These are phyloP conservation scores for Lavandula angustifolia DNA, from an alignment of 257 asterid species.

Conservation along the genomic window DNA sequence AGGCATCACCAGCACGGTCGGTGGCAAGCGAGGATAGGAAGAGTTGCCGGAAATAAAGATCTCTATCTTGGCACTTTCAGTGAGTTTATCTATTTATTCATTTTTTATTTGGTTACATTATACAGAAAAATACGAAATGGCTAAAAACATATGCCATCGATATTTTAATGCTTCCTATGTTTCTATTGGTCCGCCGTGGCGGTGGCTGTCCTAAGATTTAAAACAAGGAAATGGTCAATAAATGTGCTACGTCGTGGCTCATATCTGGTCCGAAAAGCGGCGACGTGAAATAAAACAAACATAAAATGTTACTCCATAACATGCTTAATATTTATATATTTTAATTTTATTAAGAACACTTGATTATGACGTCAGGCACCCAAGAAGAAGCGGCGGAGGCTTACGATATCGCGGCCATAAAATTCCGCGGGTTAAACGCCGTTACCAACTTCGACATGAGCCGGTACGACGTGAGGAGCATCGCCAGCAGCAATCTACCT, in stretches of 20 bases:
- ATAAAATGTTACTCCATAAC: background rate
- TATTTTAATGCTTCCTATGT: conserved; percentile 19
- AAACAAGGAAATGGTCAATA: conserved; percentile 11
- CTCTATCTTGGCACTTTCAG: conserved; percentile 91
- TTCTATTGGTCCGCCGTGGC: conserved; percentile 50
- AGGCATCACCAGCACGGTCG: conserved; percentile 98
- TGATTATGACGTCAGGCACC: conserved; percentile 49
- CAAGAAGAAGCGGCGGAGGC: conserved; percentile 95
- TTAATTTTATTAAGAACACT: too few relatives aligned
- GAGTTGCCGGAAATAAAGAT: conserved; percentile 90
- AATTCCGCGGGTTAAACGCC: conserved; percentile 76
- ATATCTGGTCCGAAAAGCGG: conserved; percentile 44
- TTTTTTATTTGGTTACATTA: background rate
- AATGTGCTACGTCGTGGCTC: conserved; percentile 44
- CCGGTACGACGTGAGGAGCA: conserved; percentile 73
- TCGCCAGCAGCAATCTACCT: conserved; percentile 66
- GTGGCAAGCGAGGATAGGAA: conserved; percentile 91
- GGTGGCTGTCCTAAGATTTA: conserved; percentile 44
- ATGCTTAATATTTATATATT: background rate
- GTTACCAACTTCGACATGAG: conserved; percentile 83
- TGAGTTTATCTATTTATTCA: conserved; percentile 29
- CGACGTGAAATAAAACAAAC: conserved; percentile 15
- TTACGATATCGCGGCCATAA: conserved; percentile 82
- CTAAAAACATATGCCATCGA: conserved; percentile 21
- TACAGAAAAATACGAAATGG: background rate